Evolutionary conservation across 2,329 filamentous ascomycete genomes (phyloP).

Genomic region (Hypoxylon sp.): DNA sequence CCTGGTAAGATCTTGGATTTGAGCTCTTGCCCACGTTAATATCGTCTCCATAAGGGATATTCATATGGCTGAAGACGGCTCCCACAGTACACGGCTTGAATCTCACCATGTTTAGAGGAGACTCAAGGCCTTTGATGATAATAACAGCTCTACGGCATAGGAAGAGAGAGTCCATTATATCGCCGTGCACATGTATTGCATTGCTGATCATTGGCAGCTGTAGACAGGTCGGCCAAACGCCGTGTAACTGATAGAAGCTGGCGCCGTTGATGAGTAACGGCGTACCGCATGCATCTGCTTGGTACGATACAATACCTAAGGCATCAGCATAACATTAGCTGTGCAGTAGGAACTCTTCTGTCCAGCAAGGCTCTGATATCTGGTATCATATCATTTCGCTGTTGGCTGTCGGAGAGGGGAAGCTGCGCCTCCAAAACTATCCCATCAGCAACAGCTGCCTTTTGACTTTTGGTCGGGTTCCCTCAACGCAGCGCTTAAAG

Average conservation of each 20-base stretch:
- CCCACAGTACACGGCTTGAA: background rate
- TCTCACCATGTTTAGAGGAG: background rate
- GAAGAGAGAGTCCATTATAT: background rate
- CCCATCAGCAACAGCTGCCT: background rate
- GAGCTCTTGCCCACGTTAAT: too few relatives aligned
- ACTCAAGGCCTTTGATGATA: too few relatives aligned
- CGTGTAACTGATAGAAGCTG: background rate
- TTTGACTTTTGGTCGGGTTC: background rate
- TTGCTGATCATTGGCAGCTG: background rate
- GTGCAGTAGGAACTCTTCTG: too few relatives aligned
- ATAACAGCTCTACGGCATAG: too few relatives aligned
- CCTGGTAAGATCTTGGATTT: too few relatives aligned
- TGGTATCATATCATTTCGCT: too few relatives aligned
- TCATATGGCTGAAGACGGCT: background rate
- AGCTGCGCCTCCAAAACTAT: slow-evolving; percentile 5
- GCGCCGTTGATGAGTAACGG: background rate
- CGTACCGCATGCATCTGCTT: background rate
- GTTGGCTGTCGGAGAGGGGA: slow-evolving; percentile 6
- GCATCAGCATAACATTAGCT: background rate
- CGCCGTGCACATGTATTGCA: too few relatives aligned
- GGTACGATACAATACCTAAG: background rate
- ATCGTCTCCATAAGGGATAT: too few relatives aligned
- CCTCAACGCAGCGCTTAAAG: background rate
- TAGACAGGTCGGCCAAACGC: background rate
- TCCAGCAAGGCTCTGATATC: background rate